Conservation (phyloP, 257 asterid genomes). For the Solanum chiquidenum region DNA sequence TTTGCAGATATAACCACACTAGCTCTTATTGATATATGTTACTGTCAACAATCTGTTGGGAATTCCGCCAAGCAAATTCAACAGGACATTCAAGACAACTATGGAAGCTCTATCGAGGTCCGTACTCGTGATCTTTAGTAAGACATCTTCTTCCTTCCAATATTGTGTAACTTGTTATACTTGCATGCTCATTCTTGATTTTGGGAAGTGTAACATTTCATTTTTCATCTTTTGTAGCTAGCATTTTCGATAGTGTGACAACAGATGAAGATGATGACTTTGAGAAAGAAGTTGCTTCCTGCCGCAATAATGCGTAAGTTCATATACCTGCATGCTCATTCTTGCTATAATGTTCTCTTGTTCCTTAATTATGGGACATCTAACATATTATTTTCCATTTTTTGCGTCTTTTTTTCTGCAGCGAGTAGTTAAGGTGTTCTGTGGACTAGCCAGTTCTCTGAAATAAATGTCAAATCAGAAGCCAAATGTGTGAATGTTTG, state of each 20-base stretch:
- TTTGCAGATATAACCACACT: neutral
- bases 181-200: neutral
- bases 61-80: conserved; percentile 18
- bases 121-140: neutral
- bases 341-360: neutral
- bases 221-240: too few relatives aligned
- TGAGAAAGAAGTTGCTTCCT: too few relatives aligned
- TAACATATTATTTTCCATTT: neutral
- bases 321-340: neutral
- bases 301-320: neutral
- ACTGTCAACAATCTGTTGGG: conserved; percentile 1
- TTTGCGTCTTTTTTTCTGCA: neutral
- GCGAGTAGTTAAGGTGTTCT: too few relatives aligned
- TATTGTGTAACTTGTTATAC: neutral
- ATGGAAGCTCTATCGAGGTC: neutral
- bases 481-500: too few relatives aligned
- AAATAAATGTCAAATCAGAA: too few relatives aligned
- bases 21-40: neutral
- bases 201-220: neutral
- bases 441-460: neutral
- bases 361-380: neutral
- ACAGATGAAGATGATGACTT: too few relatives aligned
- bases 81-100: conserved; percentile 8
- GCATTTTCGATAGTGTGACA: too few relatives aligned
- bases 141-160: neutral